These are phyloP conservation scores for Schizochytrium sp. DNA, from an alignment of 108 stramenopile genomes.

Conservation along the genomic window DNA sequence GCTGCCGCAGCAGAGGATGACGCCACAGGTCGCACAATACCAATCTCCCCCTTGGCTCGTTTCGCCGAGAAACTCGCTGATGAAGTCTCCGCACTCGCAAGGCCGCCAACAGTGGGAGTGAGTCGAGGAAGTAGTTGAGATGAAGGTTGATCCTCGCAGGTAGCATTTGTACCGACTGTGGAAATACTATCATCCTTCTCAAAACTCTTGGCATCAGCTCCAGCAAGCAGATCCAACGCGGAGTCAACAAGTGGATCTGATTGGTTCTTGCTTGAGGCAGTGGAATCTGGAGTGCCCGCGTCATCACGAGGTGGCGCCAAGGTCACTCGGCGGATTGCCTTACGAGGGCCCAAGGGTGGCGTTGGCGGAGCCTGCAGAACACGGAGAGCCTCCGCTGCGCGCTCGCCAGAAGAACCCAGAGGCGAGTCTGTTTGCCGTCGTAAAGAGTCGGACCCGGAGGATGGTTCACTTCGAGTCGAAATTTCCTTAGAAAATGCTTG, in stretches of 20 bases:
- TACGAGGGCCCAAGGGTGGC: background rate
- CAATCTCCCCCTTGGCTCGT: conserved; percentile 9
- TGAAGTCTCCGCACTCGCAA: background rate
- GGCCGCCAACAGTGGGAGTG: conserved; percentile 15
- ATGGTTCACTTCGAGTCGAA: background rate
- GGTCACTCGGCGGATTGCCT: background rate
- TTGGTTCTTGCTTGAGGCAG: background rate
- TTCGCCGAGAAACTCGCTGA: background rate
- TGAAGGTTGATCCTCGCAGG: background rate
- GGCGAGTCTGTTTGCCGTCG: background rate
- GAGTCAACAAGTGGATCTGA: conserved; percentile 25
- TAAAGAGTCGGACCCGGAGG: background rate
- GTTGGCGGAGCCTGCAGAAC: conserved; percentile 39
- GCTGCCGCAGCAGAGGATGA: background rate
- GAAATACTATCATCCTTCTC: background rate
- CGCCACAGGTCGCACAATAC: background rate
- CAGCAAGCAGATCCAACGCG: background rate
- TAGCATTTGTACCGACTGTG: background rate
- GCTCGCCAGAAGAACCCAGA: background rate
- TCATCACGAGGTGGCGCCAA: background rate
- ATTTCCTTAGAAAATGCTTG: background rate
- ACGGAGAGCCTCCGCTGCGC: conserved; percentile 1
- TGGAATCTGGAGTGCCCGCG: background rate
- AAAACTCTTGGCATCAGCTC: background rate
- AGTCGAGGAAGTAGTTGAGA: background rate